Conservation (phyloP, 139 green algal species). For the Gonium pectorale region DNA sequence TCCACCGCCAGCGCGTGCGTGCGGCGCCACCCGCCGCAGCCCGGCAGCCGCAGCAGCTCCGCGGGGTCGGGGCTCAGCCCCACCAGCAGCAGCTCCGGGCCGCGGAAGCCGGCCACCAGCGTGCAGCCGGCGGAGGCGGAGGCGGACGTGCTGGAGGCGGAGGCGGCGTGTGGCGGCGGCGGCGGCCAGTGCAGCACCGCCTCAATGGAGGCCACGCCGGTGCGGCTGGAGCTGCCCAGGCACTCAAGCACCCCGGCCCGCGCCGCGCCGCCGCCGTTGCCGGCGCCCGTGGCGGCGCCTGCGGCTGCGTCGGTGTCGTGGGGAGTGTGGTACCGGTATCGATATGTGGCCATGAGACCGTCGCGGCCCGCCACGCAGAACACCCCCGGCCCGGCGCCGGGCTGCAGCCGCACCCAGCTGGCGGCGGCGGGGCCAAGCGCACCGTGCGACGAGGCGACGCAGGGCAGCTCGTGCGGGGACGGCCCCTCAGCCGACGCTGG, state of each 20-base stretch:
- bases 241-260: background rate
- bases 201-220: constrained; percentile 26
- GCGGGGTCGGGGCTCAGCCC: background rate
- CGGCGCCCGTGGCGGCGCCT: background rate
- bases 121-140: background rate
- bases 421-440: constrained; percentile 2
- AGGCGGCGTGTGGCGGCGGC: background rate
- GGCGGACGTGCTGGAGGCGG: background rate
- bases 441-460: background rate
- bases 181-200: background rate
- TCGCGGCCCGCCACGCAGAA: constrained; percentile 29
- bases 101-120: constrained; percentile 21
- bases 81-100: constrained; percentile 3
- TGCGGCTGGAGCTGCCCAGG: constrained; percentile 5
- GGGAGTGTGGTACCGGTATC: background rate
- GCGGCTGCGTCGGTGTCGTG: background rate
- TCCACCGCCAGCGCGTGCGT: constrained; percentile 9
- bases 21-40: constrained; percentile 18
- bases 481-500: background rate
- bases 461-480: background rate
- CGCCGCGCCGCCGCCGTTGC: background rate
- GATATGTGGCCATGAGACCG: background rate
- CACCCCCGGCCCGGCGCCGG: background rate
- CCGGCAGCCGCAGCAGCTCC: constrained; percentile 23
- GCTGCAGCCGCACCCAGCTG: constrained; percentile 27